A percentile compares a stretch with the other conserved stretches of the same genome.
Conservation (phyloP, 2,329 filamentous ascomycete genomes). For the Diaporthe capsici region DNA sequence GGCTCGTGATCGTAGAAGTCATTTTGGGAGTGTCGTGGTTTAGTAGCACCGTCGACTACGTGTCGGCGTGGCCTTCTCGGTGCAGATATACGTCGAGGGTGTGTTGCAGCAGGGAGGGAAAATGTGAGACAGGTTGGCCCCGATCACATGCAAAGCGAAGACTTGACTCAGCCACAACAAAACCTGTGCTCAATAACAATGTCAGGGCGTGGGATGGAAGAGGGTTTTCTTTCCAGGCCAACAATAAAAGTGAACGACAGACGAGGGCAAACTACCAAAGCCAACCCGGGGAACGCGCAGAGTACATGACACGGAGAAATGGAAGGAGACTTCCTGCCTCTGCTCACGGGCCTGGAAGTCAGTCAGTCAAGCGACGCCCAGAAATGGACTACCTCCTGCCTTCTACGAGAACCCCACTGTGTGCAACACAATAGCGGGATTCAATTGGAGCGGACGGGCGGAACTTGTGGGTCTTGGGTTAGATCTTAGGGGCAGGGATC, state of each 20-base stretch:
- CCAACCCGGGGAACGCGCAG: background rate
- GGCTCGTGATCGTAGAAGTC: conserved; percentile 54
- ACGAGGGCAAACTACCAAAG: background rate
- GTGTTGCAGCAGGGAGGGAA: conserved; percentile 1
- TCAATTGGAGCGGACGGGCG: conserved; percentile 40
- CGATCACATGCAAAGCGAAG: conserved; percentile 37
- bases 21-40: conserved; percentile 42
- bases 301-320: conserved; percentile 38
- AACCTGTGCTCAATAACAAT: background rate
- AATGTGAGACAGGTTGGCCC: conserved; percentile 25
- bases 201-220: background rate
- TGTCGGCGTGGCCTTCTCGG: background rate
- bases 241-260: background rate
- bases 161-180: conserved; percentile 4
- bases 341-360: conserved; percentile 15
- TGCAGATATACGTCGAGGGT: background rate
- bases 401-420: conserved; percentile 20
- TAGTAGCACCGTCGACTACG: background rate
- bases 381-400: conserved; percentile 5
- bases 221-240: background rate
- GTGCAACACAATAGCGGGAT: background rate
- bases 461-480: conserved; percentile 32
- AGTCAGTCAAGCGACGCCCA: conserved; percentile 24
- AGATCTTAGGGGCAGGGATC: background rate
- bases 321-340: conserved; percentile 11